phyloP scores from a whole-genome alignment of 148 eudicot genomes.

The Hydrangea macrophylla region DNA sequence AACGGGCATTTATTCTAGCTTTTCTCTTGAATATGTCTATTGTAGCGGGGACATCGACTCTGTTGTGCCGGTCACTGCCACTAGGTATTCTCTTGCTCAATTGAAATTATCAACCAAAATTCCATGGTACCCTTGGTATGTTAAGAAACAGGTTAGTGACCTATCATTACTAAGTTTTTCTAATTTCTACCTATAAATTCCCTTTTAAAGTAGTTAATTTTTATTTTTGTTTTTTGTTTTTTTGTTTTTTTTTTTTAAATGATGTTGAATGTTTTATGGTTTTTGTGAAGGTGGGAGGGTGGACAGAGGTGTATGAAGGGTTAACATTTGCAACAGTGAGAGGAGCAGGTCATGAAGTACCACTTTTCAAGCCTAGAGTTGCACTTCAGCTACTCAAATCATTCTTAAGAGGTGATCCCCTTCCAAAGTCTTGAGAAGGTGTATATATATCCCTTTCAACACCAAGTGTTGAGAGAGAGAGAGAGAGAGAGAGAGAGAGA shows the following conservation, averaged over 20 bases:
- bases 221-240: not conserved
- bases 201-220: no score
- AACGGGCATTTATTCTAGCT: not conserved
- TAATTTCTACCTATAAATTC: no score
- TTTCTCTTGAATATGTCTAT: not conserved
- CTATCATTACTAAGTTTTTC: not conserved
- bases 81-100: slow-evolving; percentile 77
- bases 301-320: slow-evolving; percentile 94
- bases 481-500: no score
- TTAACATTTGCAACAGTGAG: slow-evolving; percentile 90
- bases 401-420: slow-evolving; percentile 67
- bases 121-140: slow-evolving; percentile 99
- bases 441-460: not conserved
- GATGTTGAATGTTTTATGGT: no score
- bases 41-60: slow-evolving; percentile 91
- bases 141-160: slow-evolving; percentile 77
- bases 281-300: slow-evolving; percentile 80
- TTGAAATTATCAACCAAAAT: slow-evolving; percentile 59
- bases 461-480: slow-evolving; percentile 3
- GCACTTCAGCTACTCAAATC: slow-evolving; percentile 66
- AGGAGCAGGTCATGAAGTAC: slow-evolving; percentile 99
- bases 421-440: slow-evolving; percentile 47
- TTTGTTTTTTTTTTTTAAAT: no score
- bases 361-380: slow-evolving; percentile 85
- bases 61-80: slow-evolving; percentile 95